Evolutionary conservation across 148 eudicot species (phyloP).

Genomic region (Suaeda aralocaspica): DNA sequence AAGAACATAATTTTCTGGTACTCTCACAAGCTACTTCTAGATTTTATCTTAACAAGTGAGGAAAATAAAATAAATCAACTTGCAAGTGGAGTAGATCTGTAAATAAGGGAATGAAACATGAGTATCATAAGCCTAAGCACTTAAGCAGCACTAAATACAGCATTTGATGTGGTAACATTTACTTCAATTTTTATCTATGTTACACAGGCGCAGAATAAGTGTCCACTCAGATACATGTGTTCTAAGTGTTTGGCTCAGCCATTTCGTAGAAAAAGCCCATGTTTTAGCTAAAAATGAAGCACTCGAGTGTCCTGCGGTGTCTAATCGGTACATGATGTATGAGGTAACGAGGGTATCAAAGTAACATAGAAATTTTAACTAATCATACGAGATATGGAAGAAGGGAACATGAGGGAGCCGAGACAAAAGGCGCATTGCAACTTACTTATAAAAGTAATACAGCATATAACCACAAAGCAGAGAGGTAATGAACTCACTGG

Average conservation of each 20-base stretch:
- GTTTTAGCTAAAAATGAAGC: too few relatives aligned
- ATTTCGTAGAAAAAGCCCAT: too few relatives aligned
- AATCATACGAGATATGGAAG: background rate
- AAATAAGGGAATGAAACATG: background rate
- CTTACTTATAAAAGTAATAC: background rate
- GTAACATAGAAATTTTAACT: too few relatives aligned
- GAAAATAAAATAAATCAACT: background rate
- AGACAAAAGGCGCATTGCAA: background rate
- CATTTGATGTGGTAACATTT: background rate
- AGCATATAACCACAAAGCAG: slow-evolving; percentile 6
- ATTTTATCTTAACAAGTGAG: background rate
- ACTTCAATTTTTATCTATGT: background rate
- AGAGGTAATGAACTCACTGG: slow-evolving; percentile 43
- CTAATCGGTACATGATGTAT: too few relatives aligned
- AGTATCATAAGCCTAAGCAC: background rate
- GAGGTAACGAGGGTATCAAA: too few relatives aligned
- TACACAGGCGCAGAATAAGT: too few relatives aligned
- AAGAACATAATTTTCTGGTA: background rate
- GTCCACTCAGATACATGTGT: too few relatives aligned
- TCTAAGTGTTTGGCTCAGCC: too few relatives aligned
- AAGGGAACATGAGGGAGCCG: background rate
- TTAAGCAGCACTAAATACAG: background rate
- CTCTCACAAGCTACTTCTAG: background rate
- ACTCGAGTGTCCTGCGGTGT: too few relatives aligned
- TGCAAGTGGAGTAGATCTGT: background rate